Conservation (phyloP, 139 green algal species). For the Chlamydomonas sp. region DNA sequence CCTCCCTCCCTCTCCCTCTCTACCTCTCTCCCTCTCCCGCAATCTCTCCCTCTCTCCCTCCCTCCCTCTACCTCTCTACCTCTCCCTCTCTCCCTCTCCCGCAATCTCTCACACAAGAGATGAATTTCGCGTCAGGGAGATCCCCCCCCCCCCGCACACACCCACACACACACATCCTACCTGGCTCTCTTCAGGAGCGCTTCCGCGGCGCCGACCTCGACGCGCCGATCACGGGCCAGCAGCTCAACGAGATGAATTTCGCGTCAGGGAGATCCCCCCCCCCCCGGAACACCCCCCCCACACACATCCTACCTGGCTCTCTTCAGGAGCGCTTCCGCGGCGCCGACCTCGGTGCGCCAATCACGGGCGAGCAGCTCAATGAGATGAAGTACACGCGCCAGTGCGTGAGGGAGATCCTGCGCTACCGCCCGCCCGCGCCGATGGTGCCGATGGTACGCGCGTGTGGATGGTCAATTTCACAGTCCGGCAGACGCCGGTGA, state of each 20-base stretch:
- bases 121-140: conserved; percentile 65
- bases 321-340: conserved; percentile 54
- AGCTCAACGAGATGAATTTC: conserved; percentile 67
- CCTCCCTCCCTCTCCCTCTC: too few species aligned
- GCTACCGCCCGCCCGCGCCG: conserved; percentile 65
- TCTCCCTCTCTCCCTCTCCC: neutral
- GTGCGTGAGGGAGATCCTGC: conserved; percentile 63
- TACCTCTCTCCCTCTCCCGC: too few species aligned
- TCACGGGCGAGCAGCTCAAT: conserved; percentile 60
- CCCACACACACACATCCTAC: neutral
- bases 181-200: conserved; percentile 45
- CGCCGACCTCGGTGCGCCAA: conserved; percentile 37
- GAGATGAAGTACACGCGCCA: conserved; percentile 74
- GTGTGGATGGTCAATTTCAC: too few species aligned
- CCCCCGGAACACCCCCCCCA: conserved; percentile 38
- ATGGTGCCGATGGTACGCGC: conserved; percentile 82
- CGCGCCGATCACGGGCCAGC: conserved; percentile 52
- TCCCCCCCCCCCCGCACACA: conserved; percentile 38
- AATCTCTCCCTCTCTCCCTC: too few species aligned
- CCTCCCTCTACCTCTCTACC: too few species aligned
- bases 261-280: conserved; percentile 53
- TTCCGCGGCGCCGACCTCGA: conserved; percentile 35
- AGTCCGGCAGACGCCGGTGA: too few species aligned
- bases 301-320: too few species aligned
- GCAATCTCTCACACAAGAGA: conserved; percentile 41